Base-by-base conservation (phyloP, 768 basidiomycete genomes). In the Strobilomyces dryophilus region DNA sequence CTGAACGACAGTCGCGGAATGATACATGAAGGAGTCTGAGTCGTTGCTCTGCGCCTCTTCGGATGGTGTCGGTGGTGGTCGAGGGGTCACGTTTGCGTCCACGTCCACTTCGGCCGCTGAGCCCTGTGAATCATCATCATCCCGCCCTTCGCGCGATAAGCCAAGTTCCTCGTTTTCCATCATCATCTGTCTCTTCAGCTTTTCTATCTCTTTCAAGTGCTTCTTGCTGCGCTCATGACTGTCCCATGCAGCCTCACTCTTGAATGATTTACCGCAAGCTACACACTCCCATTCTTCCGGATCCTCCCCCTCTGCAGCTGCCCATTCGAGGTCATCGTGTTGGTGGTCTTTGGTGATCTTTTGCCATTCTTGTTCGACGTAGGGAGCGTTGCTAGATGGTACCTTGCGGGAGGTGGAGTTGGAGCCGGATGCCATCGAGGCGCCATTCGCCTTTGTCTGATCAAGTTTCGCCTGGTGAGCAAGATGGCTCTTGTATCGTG, bases 181-280 rank as follows among this genome's bases (percentile, higher is more conserved):
- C 58, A 75, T 65, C 89, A 99, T 97, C 61, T 89, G 81, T 60
- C 76, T 75, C 67, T 81, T 83, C 53, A 99, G 64, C 58, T 74
- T 76, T 63, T 91, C 90, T 12, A 98, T 83, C 56, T 93, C 90
- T 69, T 87, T 91, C 66, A 89, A 66, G 63, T 99, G 97, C 69
- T 93, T 97, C 71, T 89, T 89, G 68, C 94, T 97, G 58, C 94
- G 77, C 68, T 98, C 97, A 58, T 98, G 97, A 67, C 93, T 98
- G 60, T 85, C 78, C 95, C 95, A 99, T 5, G 93, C 91, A 0
- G 92, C 90, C 61, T 98, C 94, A 58, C 87, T 93, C 63, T 86
- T 75, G 66, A 98, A 98, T 1, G 79, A 77, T 74, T 97, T 98
- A 27, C 80, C 77, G 62, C 97, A 99, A 8, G 85, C 95, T n/a